A percentile compares a stretch with the other conserved stretches of the same genome.
phyloP scores from a whole-genome alignment of 2,329 filamentous ascomycete genomes.

The Exophiala mesophila region DNA sequence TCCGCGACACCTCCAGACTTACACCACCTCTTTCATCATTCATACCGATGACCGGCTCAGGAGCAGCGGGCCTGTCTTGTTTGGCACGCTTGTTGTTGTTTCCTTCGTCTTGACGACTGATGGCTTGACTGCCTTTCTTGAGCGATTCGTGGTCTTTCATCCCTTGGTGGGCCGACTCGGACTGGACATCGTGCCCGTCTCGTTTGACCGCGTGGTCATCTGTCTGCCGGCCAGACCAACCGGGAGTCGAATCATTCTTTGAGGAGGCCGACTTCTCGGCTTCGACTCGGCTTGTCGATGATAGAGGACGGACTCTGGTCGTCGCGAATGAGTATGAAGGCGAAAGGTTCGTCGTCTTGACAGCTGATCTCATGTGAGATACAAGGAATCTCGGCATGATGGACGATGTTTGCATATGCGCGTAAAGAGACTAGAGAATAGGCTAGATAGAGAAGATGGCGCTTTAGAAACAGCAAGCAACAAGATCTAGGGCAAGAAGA shows the following conservation, averaged over 20 bases:
- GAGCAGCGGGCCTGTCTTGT: slow-evolving; percentile 47
- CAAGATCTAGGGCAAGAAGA: no score
- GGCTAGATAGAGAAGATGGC: no score
- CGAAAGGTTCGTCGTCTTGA: no score
- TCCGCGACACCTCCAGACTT: slow-evolving; percentile 22
- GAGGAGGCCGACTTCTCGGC: slow-evolving; percentile 2
- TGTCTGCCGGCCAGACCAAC: slow-evolving; percentile 33
- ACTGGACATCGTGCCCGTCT: slow-evolving; percentile 34
- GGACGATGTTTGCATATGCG: no score
- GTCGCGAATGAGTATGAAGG: no score
- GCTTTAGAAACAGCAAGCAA: no score
- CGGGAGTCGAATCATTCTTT: slow-evolving; percentile 12
- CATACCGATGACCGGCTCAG: slow-evolving; percentile 50
- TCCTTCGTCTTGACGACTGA: slow-evolving; percentile 38
- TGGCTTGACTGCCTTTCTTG: slow-evolving; percentile 36
- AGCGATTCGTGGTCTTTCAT: slow-evolving; percentile 33
- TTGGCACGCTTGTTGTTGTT: slow-evolving; percentile 39
- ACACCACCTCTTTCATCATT: slow-evolving; percentile 48
- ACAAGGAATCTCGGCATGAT: no score
- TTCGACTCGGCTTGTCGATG: not conserved
- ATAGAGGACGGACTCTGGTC: not conserved
- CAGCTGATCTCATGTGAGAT: no score
- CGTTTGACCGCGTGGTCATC: slow-evolving; percentile 34
- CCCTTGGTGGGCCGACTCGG: slow-evolving; percentile 28
- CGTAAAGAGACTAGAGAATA: no score